These are phyloP conservation scores for Filobasidium wieringae DNA, from an alignment of 768 basidiomycete genomes.

Conservation along the genomic window DNA sequence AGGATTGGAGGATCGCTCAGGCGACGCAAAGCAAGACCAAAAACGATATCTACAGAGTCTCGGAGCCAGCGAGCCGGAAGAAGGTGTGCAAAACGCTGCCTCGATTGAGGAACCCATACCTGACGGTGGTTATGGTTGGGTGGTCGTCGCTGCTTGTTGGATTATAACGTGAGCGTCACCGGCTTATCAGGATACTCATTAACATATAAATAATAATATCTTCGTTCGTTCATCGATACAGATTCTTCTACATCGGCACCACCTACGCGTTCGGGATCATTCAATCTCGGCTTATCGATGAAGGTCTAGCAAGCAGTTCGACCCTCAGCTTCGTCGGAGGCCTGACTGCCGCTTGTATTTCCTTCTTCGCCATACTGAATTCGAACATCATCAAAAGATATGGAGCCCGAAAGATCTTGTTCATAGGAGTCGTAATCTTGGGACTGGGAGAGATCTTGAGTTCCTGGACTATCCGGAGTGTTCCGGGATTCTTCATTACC, in stretches of 20 bases:
- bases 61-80: too few relatives aligned
- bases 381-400: constrained; percentile 11
- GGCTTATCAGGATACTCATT: too few relatives aligned
- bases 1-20: too few relatives aligned
- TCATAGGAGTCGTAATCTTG: constrained; percentile 9
- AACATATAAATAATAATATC: too few relatives aligned
- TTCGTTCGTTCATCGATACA: background rate
- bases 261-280: constrained; percentile 18
- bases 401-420: constrained; percentile 11
- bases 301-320: constrained; percentile 13
- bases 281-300: constrained; percentile 14
- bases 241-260: constrained; percentile 10
- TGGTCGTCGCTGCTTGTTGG: constrained; percentile 7
- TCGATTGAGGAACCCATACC: background rate
- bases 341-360: constrained; percentile 11
- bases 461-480: constrained; percentile 11
- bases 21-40: too few relatives aligned
- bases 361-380: constrained; percentile 16
- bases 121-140: constrained; percentile 15
- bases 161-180: constrained; percentile 8
- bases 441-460: constrained; percentile 14
- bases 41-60: too few relatives aligned
- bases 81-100: background rate
- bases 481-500: constrained; percentile 16
- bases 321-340: constrained; percentile 25